Base-by-base conservation (phyloP, 2,329 filamentous ascomycete genomes). In the Pseudogymnoascus sp. region DNA sequence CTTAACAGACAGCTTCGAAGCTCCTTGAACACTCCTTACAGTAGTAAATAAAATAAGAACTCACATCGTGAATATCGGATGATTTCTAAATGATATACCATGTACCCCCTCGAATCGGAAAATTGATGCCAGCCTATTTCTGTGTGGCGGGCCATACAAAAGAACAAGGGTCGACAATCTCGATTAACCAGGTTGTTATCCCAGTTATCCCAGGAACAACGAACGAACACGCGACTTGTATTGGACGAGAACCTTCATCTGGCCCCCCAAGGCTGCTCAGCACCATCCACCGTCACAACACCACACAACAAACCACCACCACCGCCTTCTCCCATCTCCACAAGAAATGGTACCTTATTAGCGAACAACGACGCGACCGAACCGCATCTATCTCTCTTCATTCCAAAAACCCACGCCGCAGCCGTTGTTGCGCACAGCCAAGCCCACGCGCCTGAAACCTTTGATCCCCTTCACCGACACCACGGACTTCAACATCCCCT, bases 201-300 rank as follows among this genome's bases (percentile, higher is more conserved):
- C 46, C 46, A 53, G 46, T 53, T 31, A 53, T 53, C 46, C 46
- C 46, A 53, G 46, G 46, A 31, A 53, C 46, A 53, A 53, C 46
- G 46, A 53, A 53, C 46, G 46, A 53, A 53, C 46, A 53, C 46
- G 46, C 46, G 46, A 53, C 46, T 53, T 53, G 46, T 53, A 53
- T 53, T 53, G 46, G 46, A 53, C 46, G 46, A 31, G 26, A 53
- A 53, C 46, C 46, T 53, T 53, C 46, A 53, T 53, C 46, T 53
- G 46, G 12, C 22, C 46, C 46, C 11, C 46, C 46, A 53, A 53
- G 46, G 46, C 46, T 28, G 46, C n/a, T 53, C 14, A 53, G n/a
- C 46, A 31, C 46, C 46, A 26, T 22, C 46, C 46, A 26, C 41
- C 11, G 26, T 53, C 43, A 53, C 12, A 28, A 10, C 43, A 53